Conservation (phyloP, 306 rosid genomes). For the Vigna angularis region DNA sequence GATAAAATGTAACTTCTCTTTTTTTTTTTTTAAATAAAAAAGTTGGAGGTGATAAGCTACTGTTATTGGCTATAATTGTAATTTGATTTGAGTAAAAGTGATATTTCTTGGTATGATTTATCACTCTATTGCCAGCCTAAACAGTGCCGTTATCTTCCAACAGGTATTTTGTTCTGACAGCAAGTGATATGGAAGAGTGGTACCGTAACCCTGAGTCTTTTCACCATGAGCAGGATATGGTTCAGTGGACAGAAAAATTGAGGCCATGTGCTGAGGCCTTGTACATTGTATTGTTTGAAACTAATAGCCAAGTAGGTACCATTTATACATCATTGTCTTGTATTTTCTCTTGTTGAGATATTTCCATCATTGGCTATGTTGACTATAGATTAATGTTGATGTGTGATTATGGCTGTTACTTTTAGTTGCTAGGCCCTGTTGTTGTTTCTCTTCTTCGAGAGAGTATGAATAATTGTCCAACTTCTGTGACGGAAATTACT, state of each 20-base stretch:
- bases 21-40: background rate
- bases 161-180: constrained; percentile 92
- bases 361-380: constrained; percentile 34
- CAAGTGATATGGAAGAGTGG: constrained; percentile 94
- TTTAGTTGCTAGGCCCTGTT: constrained; percentile 91
- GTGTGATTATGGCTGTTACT: constrained; percentile 40
- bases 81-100: constrained; percentile 23
- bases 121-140: constrained; percentile 36
- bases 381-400: constrained; percentile 38
- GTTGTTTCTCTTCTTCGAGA: constrained; percentile 95
- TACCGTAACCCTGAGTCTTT: constrained; percentile 85
- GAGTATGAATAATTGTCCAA: constrained; percentile 84
- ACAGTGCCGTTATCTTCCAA: constrained; percentile 39
- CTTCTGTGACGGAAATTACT: constrained; percentile 80
- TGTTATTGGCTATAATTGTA: constrained; percentile 16
- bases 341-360: constrained; percentile 38
- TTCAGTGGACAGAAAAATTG: constrained; percentile 97
- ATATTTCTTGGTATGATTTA: constrained; percentile 12
- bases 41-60: constrained; percentile 12
- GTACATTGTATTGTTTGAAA: constrained; percentile 92
- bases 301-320: constrained; percentile 82
- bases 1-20: constrained; percentile 28
- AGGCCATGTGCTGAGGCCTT: constrained; percentile 99
- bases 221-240: constrained; percentile 99
- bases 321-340: constrained; percentile 35